Conservation (phyloP, 257 asterid genomes). For the Nicotiana attenuata region DNA sequence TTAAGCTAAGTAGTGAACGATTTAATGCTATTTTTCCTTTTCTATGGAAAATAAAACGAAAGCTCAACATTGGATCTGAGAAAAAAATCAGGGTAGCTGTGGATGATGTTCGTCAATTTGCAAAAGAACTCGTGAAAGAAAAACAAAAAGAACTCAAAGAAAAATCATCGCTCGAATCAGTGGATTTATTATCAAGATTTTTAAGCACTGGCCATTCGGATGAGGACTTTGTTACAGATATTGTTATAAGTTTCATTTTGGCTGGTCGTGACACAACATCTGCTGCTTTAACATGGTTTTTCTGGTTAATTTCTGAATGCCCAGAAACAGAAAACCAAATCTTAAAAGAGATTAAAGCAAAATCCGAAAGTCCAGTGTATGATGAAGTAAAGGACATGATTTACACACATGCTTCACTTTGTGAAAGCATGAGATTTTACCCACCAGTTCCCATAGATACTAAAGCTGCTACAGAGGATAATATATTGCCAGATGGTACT, state of each 20-base stretch:
- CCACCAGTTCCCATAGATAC: conserved; percentile 62
- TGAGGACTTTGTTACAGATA: conserved; percentile 46
- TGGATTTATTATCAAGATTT: conserved; percentile 52
- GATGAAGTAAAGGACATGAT: conserved; percentile 55
- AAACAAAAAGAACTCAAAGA: conserved; percentile 28
- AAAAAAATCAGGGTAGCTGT: conserved; percentile 22
- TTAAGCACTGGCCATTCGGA: conserved; percentile 39
- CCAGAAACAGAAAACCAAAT: conserved; percentile 38
- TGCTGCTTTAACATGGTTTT: conserved; percentile 66
- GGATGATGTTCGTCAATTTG: conserved; percentile 34
- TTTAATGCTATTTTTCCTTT: conserved; percentile 27
- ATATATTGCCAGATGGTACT: conserved; percentile 62
- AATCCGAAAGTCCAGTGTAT: conserved; percentile 14
- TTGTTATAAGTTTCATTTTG: conserved; percentile 56
- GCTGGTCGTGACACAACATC: conserved; percentile 74
- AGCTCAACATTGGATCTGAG: conserved; percentile 43
- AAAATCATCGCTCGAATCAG: conserved; percentile 23
- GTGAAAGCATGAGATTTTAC: conserved; percentile 59
- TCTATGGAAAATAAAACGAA: conserved; percentile 39
- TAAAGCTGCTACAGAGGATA: conserved; percentile 32
- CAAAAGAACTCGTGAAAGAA: conserved; percentile 27
- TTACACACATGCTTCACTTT: conserved; percentile 53
- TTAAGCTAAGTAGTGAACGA: conserved; percentile 27
- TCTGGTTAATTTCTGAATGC: conserved; percentile 39
- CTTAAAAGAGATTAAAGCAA: conserved; percentile 26